Evolutionary conservation across 805 yeast species (phyloP).

Genomic region (Saccharomyces mikatae): DNA sequence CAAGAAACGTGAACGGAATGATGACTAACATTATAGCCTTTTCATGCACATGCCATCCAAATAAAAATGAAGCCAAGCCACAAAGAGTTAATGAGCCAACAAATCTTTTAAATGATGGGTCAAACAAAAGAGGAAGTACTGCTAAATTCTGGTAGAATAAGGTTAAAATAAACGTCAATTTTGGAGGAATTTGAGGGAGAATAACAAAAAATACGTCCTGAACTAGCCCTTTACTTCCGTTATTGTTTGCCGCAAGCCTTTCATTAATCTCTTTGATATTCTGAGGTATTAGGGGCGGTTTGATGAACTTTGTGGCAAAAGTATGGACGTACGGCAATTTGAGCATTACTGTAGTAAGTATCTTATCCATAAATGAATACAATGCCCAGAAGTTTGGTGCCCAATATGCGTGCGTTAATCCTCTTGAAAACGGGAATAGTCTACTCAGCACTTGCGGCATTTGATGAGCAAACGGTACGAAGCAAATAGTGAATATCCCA

Average conservation of each 20-base stretch:
- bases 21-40: constrained; percentile 88
- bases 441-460: constrained; percentile 58
- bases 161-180: constrained; percentile 67
- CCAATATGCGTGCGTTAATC: constrained; percentile 97
- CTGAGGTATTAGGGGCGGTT: constrained; percentile 29
- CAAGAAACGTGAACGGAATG: constrained; percentile 77
- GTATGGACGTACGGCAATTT: constrained; percentile 38
- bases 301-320: constrained; percentile 31
- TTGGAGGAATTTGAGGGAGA: constrained; percentile 74
- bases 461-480: constrained; percentile 69
- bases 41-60: constrained; percentile 99
- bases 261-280: constrained; percentile 25
- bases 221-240: constrained; percentile 78
- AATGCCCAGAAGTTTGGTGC: constrained; percentile 97
- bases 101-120: constrained; percentile 72
- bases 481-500: constrained; percentile 55
- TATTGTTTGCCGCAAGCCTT: constrained; percentile 28
- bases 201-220: constrained; percentile 82
- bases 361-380: constrained; percentile 74
- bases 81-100: constrained; percentile 80
- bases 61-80: constrained; percentile 82
- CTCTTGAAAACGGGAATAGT: constrained; percentile 88
- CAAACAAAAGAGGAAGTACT: constrained; percentile 57
- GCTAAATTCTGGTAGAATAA: constrained; percentile 79
- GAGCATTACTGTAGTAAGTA: constrained; percentile 39